Percentiles rank a stretch among this genome's conserved stretches.
These are phyloP conservation scores for Umbellularia californica DNA, from an alignment of 164 flowering plant genomes.

Conservation along the genomic window DNA sequence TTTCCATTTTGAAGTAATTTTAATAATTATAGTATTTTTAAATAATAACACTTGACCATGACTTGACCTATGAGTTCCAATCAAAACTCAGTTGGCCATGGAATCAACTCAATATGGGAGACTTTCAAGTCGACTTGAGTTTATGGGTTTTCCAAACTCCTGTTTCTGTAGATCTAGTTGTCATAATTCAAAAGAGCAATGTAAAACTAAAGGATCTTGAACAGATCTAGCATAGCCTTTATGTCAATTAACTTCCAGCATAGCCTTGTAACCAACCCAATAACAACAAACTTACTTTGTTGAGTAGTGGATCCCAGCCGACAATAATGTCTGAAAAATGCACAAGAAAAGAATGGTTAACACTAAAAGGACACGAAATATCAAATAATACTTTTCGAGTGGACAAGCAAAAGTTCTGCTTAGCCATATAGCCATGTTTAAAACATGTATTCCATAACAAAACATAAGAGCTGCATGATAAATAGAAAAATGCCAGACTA, in stretches of 20 bases:
- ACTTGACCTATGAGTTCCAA: too few relatives aligned
- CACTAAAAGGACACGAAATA: slow-evolving; percentile 6
- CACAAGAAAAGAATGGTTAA: slow-evolving; percentile 2
- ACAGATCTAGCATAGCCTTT: too few relatives aligned
- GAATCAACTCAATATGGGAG: too few relatives aligned
- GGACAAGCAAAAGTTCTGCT: background rate
- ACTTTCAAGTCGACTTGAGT: too few relatives aligned
- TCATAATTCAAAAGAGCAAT: background rate
- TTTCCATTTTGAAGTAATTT: too few relatives aligned
- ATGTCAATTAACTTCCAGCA: background rate
- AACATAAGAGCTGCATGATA: background rate
- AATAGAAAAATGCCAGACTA: slow-evolving; percentile 12
- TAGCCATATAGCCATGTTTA: slow-evolving; percentile 3
- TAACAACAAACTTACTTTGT: slow-evolving; percentile 41
- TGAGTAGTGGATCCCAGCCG: slow-evolving; percentile 76
- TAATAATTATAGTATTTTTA: too few relatives aligned
- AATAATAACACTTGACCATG: too few relatives aligned
- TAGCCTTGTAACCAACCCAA: background rate
- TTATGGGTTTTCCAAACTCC: too few relatives aligned
- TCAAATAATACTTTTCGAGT: background rate
- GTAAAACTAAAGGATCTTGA: background rate
- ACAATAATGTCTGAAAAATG: slow-evolving; percentile 77
- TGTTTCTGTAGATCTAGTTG: background rate
- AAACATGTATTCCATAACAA: slow-evolving; percentile 6
- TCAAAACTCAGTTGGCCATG: too few relatives aligned